Evolutionary conservation across 2,329 filamentous ascomycete species (phyloP).

Genomic region (Microdochium trichocladiopsis): DNA sequence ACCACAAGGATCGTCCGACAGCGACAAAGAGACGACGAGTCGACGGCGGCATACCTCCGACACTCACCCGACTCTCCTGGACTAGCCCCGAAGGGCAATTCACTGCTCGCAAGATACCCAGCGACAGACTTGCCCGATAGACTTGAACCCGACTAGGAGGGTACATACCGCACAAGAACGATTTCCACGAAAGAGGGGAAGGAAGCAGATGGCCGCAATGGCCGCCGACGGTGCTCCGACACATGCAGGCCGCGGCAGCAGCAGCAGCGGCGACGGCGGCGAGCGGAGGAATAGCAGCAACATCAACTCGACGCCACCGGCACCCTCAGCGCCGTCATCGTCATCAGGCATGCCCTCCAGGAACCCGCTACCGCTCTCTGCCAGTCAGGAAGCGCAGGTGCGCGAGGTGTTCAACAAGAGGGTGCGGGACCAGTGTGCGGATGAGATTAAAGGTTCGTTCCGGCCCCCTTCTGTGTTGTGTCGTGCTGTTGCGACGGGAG

Average conservation of each 20-base stretch:
- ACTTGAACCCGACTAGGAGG: too few relatives aligned
- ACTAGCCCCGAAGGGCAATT: too few relatives aligned
- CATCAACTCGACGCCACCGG: neutral
- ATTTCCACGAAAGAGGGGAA: too few relatives aligned
- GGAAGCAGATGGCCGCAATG: slow-evolving; percentile 28
- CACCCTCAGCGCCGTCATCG: slow-evolving; percentile 9
- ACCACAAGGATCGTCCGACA: too few relatives aligned
- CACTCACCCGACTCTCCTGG: too few relatives aligned
- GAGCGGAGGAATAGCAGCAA: neutral
- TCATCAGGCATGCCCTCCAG: slow-evolving; percentile 45
- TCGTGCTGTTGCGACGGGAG: neutral
- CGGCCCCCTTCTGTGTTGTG: neutral
- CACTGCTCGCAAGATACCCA: too few relatives aligned
- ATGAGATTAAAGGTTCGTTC: slow-evolving; percentile 65
- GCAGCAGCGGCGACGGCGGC: slow-evolving; percentile 6
- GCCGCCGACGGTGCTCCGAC: slow-evolving; percentile 25
- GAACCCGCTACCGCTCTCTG: slow-evolving; percentile 69
- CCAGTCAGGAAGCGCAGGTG: slow-evolving; percentile 31
- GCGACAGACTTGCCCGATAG: too few relatives aligned
- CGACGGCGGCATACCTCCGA: too few relatives aligned
- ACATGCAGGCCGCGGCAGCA: too few relatives aligned
- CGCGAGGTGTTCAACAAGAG: slow-evolving; percentile 40
- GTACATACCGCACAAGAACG: too few relatives aligned
- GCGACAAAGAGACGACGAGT: too few relatives aligned
- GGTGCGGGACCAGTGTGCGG: slow-evolving; percentile 67